phyloP scores from a whole-genome alignment of 257 asterid genomes.

The Oldenlandia corymbosa region DNA sequence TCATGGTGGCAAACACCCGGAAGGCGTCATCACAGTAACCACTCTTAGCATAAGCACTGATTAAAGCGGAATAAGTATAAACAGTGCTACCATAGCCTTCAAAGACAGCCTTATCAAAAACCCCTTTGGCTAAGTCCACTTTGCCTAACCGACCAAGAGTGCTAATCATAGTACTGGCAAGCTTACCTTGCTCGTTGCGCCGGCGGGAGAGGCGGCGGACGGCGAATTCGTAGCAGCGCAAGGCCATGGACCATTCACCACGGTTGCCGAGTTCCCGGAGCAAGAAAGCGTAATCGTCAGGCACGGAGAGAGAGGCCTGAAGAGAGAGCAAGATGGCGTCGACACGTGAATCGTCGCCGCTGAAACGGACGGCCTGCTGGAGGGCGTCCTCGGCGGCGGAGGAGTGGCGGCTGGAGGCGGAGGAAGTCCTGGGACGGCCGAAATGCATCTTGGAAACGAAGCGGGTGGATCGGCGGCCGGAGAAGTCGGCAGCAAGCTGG shows the following conservation, averaged over 20 bases:
- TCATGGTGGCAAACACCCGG: constrained; percentile 61
- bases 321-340: constrained; percentile 39
- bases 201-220: constrained; percentile 39
- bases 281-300: constrained; percentile 71
- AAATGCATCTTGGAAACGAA: constrained; percentile 87
- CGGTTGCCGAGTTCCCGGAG: constrained; percentile 81
- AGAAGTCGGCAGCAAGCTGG: constrained; percentile 51
- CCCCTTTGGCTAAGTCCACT: constrained; percentile 67
- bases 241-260: constrained; percentile 64
- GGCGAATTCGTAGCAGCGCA: constrained; percentile 77
- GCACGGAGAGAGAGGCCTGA: constrained; percentile 47
- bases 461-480: constrained; percentile 81
- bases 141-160: constrained; percentile 84
- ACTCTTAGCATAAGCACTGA: constrained; percentile 91
- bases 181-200: constrained; percentile 64
- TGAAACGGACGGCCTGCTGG: constrained; percentile 30
- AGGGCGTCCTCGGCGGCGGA: constrained; percentile 68
- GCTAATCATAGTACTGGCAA: constrained; percentile 88
- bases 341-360: constrained; percentile 28
- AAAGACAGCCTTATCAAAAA: constrained; percentile 52
- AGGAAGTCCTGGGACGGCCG: constrained; percentile 56
- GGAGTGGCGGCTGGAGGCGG: constrained; percentile 63
- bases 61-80: constrained; percentile 74
- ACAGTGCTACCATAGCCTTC: constrained; percentile 87
- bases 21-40: constrained; percentile 75